Base-by-base conservation (phyloP, 2,329 filamentous ascomycete genomes). In the Chaetomiaceae sp. region DNA sequence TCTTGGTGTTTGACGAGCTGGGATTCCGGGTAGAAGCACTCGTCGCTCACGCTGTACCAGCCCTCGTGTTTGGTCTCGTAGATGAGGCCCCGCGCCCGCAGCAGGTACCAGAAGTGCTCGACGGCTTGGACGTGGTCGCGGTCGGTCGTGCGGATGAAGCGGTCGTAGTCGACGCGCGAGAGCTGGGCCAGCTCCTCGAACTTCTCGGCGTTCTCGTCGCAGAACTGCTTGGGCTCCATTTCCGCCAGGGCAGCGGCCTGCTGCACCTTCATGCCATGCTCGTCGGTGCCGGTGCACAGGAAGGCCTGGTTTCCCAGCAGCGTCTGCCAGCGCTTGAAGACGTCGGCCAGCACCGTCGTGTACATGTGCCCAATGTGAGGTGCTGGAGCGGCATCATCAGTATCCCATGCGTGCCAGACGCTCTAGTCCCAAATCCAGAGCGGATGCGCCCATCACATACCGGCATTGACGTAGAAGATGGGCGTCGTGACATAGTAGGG, bases 381-480 rank as follows among this genome's bases (percentile, higher is more conserved):
- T 42, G 89, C 91, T 92, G 61, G 29, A 39, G 47, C 39, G 55
- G 55, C 29, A 20, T n/a, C 14, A 67, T 59, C 17, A 56, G 53
- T 19, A 43, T 54, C 25, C 45, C 27, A 31, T 11, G 27, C 27
- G 14, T 31, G 8, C 27, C 27, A 7, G 27, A 12, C 27, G 27
- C 9, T 11, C 27, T 31, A 4, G 27, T 11, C 9, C 8, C 27
- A 12, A 12, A 22, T n/a, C 23, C 25, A 40, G 29, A 55, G 52
- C 6, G 38, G 33, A 17, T 27, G 42, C 25, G 3, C 1, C 23
- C 51, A 48, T 27, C 49, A 61, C 75, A 62, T 74, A 91, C 89
- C 84, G 51, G 91, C 89, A 80, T 99, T 99, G 74, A 99, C 94
- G 71, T 99, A 99, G 76, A 97, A 99, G 54, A 99, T 99, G 2